Base-by-base conservation (phyloP, 108 stramenopile species). In the Pseudonitzschia multiseries region DNA sequence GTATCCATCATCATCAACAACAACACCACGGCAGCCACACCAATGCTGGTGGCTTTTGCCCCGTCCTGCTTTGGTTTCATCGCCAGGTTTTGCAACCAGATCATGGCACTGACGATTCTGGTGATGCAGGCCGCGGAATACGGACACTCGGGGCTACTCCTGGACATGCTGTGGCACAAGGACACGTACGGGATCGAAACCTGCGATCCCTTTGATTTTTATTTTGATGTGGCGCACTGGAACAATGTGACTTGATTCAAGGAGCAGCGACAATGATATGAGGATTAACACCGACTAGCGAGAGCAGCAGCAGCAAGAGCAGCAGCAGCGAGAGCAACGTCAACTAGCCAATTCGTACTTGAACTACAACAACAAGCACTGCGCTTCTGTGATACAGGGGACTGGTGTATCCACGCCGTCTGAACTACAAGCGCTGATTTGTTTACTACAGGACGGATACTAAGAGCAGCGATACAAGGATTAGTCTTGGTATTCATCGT, bases 81-180 rank as follows among this genome's bases (percentile, higher is more conserved):
- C 36, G 64, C 71, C 18, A 73, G 79, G 8, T 73, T 59, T 26
- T 68, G 79, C 21, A 79, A 79, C 62, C 79, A 79, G 69, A 70
- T 73, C 28, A 69, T 69, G 68, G 68, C 29, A 5, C 73, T 79
- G 50, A 74, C 72, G 17, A 42, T 72, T n/a, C 14, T 73, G 15
- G 62, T 79, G 8, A 26, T 79, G 18, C 24, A 62, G 18, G 57
- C 79, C 17, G 27, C 57, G 18, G 18, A 56, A 14, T 22, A 65
- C 21, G 72, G 68, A 9, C 72, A 79, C 57, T 67, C 46, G 0
- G 61, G 70, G 20, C 20, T 79, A 1, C 44, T 79, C 10, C 18
- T 69, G 50, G 60, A 63, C 17, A 75, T 65, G 57, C 10, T 80
- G 14, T 32, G 13, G n/a, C 51, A 57, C 41, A 75, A 75, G 60